Base-by-base conservation (phyloP, 164 flowering plant species). In the Magnolia changhungtana region DNA sequence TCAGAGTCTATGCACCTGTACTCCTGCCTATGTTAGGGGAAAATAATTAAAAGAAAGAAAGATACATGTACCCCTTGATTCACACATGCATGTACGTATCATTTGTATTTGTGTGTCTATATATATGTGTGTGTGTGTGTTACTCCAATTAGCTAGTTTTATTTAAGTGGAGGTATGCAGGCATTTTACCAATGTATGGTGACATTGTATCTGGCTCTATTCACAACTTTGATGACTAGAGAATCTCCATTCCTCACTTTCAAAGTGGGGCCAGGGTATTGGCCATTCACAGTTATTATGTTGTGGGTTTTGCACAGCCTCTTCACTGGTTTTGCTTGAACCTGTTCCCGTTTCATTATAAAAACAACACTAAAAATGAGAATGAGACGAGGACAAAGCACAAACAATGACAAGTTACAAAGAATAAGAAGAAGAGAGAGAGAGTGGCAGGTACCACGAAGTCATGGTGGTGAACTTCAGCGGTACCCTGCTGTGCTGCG, bases 251-350 rank as follows among this genome's bases (percentile, higher is more conserved):
- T 88, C 77, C 85, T 85, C 0, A 87, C 88, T 77, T 92, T 94
- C 83, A 95, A 70, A 20, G 98, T 91, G 3, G 98, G 98, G 0
- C 98, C 98, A 0, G 98, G 99, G 50, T 69, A 86, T 82, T 89
- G 90, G 37, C 98, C 99, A 45, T 95, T 95, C 37, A 95, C 98
- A 1, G 97, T 93, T 45, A 95, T 91, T 21, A 80, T 70, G 77
- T 82, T 88, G 52, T 81, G 89, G 67, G 96, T 86, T n/a, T 86
- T 93, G 95, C 98, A 95, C 91, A 93, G 91, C 93, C 98, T 95
- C 93, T 92, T 92, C 92, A 95, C 93, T 80, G 86, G 82, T 14
- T 88, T 92, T 80, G 89, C 90, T 95, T 90, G 94, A 75, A 95
- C 79, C 98, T 95, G 74, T 76, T 69, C 20, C 52, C 21, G 9